phyloP scores from a whole-genome alignment of 192 early-diverging fungal species.

The Rhizoclosmatium sp. region DNA sequence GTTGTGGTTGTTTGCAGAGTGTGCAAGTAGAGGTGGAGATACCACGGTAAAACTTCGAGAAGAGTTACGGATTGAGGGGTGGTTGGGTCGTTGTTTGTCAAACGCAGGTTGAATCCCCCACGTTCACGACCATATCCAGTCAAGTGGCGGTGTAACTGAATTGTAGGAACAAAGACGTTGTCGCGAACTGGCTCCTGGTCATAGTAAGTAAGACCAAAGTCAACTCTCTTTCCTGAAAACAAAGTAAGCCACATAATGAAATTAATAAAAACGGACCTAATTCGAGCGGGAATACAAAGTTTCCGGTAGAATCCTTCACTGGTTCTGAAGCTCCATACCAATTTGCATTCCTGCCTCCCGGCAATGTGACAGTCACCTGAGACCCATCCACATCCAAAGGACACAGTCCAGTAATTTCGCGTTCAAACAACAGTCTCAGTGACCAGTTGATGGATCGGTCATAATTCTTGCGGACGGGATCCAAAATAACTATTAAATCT shows the following conservation, averaged over 20 bases:
- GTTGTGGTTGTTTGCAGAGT: conserved; percentile 66
- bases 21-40: conserved; percentile 87
- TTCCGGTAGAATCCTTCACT: conserved; percentile 5
- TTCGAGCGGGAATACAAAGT: not conserved
- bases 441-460: conserved; percentile 41
- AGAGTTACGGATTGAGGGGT: conserved; percentile 61
- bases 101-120: conserved; percentile 77
- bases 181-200: not conserved
- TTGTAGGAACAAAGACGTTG: not conserved
- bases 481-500: conserved; percentile 80
- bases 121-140: conserved; percentile 83
- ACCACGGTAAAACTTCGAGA: conserved; percentile 91
- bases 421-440: conserved; percentile 59
- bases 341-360: conserved; percentile 3
- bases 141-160: conserved; percentile 39
- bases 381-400: conserved; percentile 53
- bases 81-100: conserved; percentile 71
- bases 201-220: not conserved
- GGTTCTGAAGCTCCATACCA: not conserved
- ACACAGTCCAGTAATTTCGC: conserved; percentile 53
- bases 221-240: conserved; percentile 12
- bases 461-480: conserved; percentile 66
- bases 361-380: conserved; percentile 43
- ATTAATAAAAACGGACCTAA: not conserved
- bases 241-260: not conserved